Evolutionary conservation across 495 filamentous ascomycete species (phyloP), one percentile per base, ranked within the genome.

Genomic region (Aspergillus sclerotiicarbonarius): DNA sequence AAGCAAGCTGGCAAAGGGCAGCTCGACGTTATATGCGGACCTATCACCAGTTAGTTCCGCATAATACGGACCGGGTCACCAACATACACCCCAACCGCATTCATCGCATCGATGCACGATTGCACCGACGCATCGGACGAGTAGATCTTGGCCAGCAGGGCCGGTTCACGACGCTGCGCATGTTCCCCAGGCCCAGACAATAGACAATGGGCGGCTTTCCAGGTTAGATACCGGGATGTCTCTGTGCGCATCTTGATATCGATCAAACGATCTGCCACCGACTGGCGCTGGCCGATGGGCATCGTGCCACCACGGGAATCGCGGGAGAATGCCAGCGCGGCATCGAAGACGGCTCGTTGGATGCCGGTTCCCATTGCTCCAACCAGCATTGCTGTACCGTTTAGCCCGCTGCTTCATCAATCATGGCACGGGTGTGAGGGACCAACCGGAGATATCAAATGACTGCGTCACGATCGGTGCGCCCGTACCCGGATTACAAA

Each of bases 211-310:
- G 57, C 57, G 13, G 59, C 59, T 20, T 62, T 62, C 59, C 59
- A 62, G 0, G 59, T 62, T 15, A 62, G 50, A 4, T 20, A 53
- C 0, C 59, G 50, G 8, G 54, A 53, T 1, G 59, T 57, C 41
- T 62, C 59, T 0, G 50, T 54, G 20, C 54, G 59, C 54, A 50
- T 62, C 25, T 62, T 62, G 19, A 62, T 62, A 32, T 62, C 43
- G 20, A 62, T 57, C 13, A 62, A n/a, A 10, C 57, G 33, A 29
- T 62, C 59, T 7, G 54, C 59, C 16, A 62, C 59, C 9, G 54
- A 57, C 18, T 62, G 59, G 43, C 50, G 54, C n/a, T 62, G 51
- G 16, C 50, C 51, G 50, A 62, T 62, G 2, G 59, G 50, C 16
- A 57, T 44, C 2, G 44, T 51, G 4, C 59, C 59, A 1, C 55